Conservation (phyloP, 2,329 filamentous ascomycete genomes). For the Aspergillus pseudoviridinutans region DNA sequence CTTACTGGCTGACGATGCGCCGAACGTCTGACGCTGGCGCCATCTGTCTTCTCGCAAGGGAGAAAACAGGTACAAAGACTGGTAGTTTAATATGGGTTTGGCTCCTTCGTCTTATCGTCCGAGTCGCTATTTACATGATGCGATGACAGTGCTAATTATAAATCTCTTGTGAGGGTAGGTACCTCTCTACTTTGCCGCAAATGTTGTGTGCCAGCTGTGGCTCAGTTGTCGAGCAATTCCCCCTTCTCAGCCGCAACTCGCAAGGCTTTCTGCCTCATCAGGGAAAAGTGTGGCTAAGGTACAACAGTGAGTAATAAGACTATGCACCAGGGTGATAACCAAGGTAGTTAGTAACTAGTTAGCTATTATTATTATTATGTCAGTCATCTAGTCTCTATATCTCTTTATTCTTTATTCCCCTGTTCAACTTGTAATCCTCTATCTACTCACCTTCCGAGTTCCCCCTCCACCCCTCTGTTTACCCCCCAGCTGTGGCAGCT, state of each 20-base stretch:
- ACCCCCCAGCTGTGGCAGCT: neutral
- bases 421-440: neutral
- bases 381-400: neutral
- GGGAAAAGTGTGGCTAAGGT: neutral
- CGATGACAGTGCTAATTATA: neutral
- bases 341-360: neutral
- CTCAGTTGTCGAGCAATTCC: neutral
- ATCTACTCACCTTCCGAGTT: neutral
- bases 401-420: neutral
- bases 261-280: conserved; percentile 7
- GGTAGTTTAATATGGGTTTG: neutral
- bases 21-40: neutral
- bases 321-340: neutral
- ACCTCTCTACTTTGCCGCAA: neutral
- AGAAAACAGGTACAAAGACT: neutral
- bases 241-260: conserved; percentile 2
- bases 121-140: neutral
- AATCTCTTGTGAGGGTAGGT: neutral
- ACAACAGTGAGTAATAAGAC: neutral
- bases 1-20: conserved; percentile 6
- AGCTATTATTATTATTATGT: neutral
- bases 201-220: neutral
- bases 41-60: neutral
- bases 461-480: neutral
- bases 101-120: conserved; percentile 1